Conservation (phyloP, 495 filamentous ascomycete genomes). For the Podospora fimiseda region DNA sequence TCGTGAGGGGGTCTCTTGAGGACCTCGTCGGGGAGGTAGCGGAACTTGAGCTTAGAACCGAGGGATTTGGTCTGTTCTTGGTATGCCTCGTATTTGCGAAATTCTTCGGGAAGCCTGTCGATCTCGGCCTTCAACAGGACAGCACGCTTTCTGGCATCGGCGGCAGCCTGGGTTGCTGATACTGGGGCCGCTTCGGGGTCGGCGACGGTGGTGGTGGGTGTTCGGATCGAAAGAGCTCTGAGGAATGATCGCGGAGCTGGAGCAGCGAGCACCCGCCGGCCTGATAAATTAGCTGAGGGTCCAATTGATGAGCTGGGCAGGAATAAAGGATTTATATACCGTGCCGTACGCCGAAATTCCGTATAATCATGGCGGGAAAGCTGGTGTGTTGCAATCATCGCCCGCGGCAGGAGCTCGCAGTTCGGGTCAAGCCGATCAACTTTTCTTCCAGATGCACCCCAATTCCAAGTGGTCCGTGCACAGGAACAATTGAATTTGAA, state of each 20-base stretch:
- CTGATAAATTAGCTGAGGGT: conserved; percentile 23
- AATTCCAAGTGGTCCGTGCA: conserved; percentile 20
- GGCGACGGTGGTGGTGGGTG: conserved; percentile 1
- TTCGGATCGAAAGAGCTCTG: conserved; percentile 24
- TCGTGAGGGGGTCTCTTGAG: conserved; percentile 69
- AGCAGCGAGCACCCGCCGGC: conserved; percentile 40
- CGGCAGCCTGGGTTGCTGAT: conserved; percentile 1
- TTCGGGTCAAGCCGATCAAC: conserved; percentile 16
- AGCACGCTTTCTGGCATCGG: conserved; percentile 2
- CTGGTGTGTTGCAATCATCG: conserved; percentile 13
- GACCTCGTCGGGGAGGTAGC: conserved; percentile 63
- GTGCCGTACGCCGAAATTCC: conserved; percentile 45
- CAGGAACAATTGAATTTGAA: not conserved
- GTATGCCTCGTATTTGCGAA: conserved; percentile 18
- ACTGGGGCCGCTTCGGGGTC: conserved; percentile 15
- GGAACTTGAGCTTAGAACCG: conserved; percentile 47
- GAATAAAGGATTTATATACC: conserved; percentile 32
- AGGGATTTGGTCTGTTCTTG: conserved; percentile 33
- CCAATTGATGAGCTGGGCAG: not conserved
- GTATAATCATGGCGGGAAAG: conserved; percentile 42
- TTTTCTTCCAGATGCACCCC: conserved; percentile 20
- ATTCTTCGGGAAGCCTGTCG: conserved; percentile 28
- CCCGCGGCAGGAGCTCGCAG: not conserved
- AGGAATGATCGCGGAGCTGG: conserved; percentile 33
- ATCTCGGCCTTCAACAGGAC: conserved; percentile 14